Evolutionary conservation across 139 green algal genomes (phyloP), one percentile per base, ranked within the genome.

Genomic region (Zygnema circumcarinatum): DNA sequence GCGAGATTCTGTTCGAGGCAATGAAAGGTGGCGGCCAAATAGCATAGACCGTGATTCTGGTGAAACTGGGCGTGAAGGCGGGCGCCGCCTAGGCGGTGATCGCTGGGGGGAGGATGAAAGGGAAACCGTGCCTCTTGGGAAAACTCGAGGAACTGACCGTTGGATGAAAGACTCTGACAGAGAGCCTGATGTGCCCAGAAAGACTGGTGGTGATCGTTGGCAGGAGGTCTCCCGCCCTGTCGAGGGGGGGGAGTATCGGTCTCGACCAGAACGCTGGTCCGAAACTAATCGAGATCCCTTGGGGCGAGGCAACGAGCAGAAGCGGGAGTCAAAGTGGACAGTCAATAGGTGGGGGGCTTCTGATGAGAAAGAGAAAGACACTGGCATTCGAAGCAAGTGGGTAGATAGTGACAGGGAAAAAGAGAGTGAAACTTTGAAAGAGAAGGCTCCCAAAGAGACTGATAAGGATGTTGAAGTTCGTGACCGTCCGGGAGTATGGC

Each of bases 41-140:
- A 38, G 16, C 11, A 78, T 3, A 7, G 16, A 78, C 16, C 3
- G 11, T n/a, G 69, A 41, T 78, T n/a, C n/a, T n/a, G 16, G 11
- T 38, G 69, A 41, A 7, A 42, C 32, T 42, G 47, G 76, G 11
- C 29, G 33, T 25, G 76, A 42, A 76, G 40, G 76, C 7, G 75
- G 7, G 76, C 47, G 47, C 47, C 76, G 35, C 11, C 7, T 83
- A 16, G 32, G 56, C 11, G 7, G 7, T 16, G 76, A 83, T 39
- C 76, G 76, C 47, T 83, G 76, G 76, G 76, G 76, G 11, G 76
- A 83, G 16, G 76, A 73, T 39, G 47, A 76, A 11, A 3, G 76
- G 7, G 76, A 83, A 67, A 38, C 69, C 75, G 76, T 73, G 52
- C 32, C 41, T 22, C 3, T 38, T 42, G 33, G 76, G 11, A 76